Conservation (phyloP, 768 basidiomycete genomes). For the Russula compacta region DNA sequence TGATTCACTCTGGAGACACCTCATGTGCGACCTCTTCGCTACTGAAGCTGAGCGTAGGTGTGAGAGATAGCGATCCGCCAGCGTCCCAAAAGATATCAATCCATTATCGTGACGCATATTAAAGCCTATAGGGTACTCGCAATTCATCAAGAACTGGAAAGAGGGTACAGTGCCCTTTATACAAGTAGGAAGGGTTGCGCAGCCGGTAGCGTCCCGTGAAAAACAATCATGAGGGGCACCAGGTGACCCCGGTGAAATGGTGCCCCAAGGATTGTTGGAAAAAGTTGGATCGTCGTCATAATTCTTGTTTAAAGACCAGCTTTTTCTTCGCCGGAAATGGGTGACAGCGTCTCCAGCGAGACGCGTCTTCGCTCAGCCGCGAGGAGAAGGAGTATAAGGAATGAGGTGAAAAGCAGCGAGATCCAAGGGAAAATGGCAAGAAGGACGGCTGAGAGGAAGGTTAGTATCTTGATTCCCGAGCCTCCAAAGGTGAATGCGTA, state of each 20-base stretch:
- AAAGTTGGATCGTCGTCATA: too few relatives aligned
- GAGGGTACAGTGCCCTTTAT: background rate
- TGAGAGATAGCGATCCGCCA: too few relatives aligned
- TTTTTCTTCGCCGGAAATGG: background rate
- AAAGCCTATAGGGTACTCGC: background rate
- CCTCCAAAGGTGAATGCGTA: too few relatives aligned
- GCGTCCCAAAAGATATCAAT: background rate
- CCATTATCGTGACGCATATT: background rate
- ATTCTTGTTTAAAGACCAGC: background rate
- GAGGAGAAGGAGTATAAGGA: slow-evolving; percentile 4
- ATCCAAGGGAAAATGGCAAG: slow-evolving; percentile 15
- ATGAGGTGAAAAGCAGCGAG: background rate
- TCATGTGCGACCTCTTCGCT: background rate
- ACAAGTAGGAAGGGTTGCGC: background rate
- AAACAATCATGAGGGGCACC: background rate
- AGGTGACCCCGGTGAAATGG: background rate
- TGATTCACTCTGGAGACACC: background rate
- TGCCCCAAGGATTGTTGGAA: background rate
- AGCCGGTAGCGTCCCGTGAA: background rate
- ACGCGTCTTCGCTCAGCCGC: background rate
- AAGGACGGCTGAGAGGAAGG: slow-evolving; percentile 2
- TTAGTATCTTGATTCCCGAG: background rate
- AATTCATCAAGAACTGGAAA: background rate
- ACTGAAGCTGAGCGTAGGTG: background rate
- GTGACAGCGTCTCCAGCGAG: background rate